phyloP scores from a whole-genome alignment of 208 protist genomes.

The Acanthamoeba divionensis region DNA sequence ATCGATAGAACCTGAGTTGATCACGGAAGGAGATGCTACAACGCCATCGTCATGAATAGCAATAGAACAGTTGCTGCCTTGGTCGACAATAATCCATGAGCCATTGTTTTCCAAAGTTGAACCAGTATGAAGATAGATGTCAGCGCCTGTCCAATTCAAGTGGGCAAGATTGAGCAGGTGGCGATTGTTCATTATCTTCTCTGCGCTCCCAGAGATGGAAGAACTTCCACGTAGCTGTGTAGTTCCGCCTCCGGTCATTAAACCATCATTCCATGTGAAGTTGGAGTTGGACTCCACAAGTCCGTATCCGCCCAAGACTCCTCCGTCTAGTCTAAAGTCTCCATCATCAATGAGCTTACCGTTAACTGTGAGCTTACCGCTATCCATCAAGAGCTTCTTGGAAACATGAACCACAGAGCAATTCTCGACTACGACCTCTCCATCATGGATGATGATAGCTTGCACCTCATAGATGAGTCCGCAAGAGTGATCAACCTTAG shows the following conservation, averaged over 20 bases:
- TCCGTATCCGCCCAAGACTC: neutral
- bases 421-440: neutral
- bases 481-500: neutral
- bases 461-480: neutral
- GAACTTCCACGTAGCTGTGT: neutral
- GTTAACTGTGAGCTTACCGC: neutral
- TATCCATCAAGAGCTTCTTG: neutral
- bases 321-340: neutral
- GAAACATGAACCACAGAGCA: neutral
- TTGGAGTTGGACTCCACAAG: neutral
- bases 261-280: constrained; percentile 1
- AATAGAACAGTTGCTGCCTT: neutral
- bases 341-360: neutral
- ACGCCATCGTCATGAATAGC: too few relatives aligned
- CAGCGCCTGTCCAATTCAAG: neutral
- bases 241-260: neutral
- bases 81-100: neutral
- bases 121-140: neutral
- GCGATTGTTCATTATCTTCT: neutral
- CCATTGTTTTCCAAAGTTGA: constrained; percentile 34
- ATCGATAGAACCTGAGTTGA: neutral
- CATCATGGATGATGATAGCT: neutral
- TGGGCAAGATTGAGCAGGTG: neutral
- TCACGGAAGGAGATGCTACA: neutral
- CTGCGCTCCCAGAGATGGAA: neutral